Base-by-base conservation (phyloP, 2,329 filamentous ascomycete species). In the Epichloe elymi region DNA sequence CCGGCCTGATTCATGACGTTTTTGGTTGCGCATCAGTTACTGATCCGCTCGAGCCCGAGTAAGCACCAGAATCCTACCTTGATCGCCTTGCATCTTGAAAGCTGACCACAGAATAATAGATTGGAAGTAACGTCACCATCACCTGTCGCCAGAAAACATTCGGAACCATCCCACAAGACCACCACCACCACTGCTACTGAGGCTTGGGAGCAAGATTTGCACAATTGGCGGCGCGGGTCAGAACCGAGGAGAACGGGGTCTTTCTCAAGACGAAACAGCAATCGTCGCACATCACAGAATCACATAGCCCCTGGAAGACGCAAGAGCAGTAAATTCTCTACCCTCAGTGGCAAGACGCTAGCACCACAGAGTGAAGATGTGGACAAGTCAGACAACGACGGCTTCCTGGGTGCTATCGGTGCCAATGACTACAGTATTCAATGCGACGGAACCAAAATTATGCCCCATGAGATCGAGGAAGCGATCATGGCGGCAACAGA, bases 391-490 rank as follows among this genome's bases (percentile, higher is more conserved):
- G 73, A 75, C 54, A 53, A 60, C 1, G 67, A 72, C 8, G 69
- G 71, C 36, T 75, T 69, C 56, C 63, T 75, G 1, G 73, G 68
- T 59, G 69, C 75, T 55, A 75, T 71, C 4, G 72, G 73, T 12
- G 65, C 72, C n/a, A 73, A 65, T 57, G 75, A 75, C 55, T 73
- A 75, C 50, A 69, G 74, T 53, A 74, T 76, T 60, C 74, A 75
- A 57, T 68, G 73, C 19, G 74, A 73, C 43, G 73, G 73, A 30
- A 73, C 75, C 58, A 67, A 75, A 33, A 75, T 76, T 50, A 74
- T 70, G 7, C 74, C 74, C 12, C 17, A 45, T 49, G 73, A 76
- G 55, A 66, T 77, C 12, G 74, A 78, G 55, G 69, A 76, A 54
- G 73, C 72, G 5, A 68, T 78, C 51, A 61, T 74, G 33, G 60